Conservation (phyloP, 2,329 filamentous ascomycete species). For the Whalleya microplaca region DNA sequence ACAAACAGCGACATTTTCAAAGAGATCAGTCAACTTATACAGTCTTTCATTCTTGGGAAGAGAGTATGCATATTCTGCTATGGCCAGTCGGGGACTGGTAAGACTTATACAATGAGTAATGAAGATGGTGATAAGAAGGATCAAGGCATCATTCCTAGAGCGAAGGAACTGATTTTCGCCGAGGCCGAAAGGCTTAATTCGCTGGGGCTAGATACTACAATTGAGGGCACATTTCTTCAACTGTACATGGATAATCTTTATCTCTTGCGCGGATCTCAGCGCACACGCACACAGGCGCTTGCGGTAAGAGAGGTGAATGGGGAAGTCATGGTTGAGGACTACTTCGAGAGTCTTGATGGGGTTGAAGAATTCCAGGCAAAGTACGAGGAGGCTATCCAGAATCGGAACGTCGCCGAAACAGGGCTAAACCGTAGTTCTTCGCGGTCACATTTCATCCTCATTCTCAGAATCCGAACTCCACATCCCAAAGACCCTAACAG, state of each 20-base stretch:
- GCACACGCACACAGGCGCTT: neutral
- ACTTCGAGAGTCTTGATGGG: conserved; percentile 63
- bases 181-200: conserved; percentile 80
- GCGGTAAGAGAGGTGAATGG: neutral
- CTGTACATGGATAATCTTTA: conserved; percentile 97
- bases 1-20: conserved; percentile 87
- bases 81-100: conserved; percentile 93
- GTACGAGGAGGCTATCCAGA: conserved; percentile 76
- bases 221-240: conserved; percentile 93
- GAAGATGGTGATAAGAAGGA: conserved; percentile 8
- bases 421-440: conserved; percentile 92
- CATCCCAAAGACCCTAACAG: conserved; percentile 60
- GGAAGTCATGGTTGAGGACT: conserved; percentile 10
- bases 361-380: conserved; percentile 77
- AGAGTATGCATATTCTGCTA: conserved; percentile 99
- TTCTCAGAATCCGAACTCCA: conserved; percentile 71
- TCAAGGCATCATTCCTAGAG: conserved; percentile 93
- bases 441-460: conserved; percentile 92
- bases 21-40: conserved; percentile 94
- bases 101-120: conserved; percentile 89
- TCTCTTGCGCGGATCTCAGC: conserved; percentile 53
- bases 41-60: conserved; percentile 92
- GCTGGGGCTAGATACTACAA: conserved; percentile 88
- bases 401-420: conserved; percentile 87
- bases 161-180: conserved; percentile 88